phyloP scores from a whole-genome alignment of 2,329 filamentous ascomycete species.

The Fusarium sp. region DNA sequence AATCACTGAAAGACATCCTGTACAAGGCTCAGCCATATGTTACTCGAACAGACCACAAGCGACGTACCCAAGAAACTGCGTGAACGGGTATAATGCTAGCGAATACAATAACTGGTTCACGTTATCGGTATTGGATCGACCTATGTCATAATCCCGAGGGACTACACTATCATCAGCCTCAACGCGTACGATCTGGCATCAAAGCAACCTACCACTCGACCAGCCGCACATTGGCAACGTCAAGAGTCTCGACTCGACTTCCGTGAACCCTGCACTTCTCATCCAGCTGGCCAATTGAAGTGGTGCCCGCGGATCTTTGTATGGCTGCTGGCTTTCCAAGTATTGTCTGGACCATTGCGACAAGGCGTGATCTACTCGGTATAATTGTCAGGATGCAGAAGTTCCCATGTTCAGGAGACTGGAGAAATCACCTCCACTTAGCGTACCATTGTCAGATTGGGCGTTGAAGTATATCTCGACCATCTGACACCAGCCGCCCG shows the following conservation, averaged over 20 bases:
- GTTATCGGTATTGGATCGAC: constrained; percentile 62
- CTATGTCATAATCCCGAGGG: constrained; percentile 61
- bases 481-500: constrained; percentile 87
- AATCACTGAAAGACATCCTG: constrained; percentile 67
- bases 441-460: constrained; percentile 85
- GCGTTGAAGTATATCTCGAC: constrained; percentile 87
- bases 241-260: constrained; percentile 73
- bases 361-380: constrained; percentile 66
- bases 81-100: constrained; percentile 66
- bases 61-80: constrained; percentile 57
- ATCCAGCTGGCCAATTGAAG: constrained; percentile 68
- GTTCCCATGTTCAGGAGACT: background rate
- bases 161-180: constrained; percentile 48
- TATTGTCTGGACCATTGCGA: constrained; percentile 74
- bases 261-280: constrained; percentile 70
- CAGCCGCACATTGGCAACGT: constrained; percentile 75
- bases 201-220: constrained; percentile 64
- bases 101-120: constrained; percentile 64
- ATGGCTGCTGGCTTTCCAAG: constrained; percentile 66
- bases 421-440: constrained; percentile 65
- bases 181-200: background rate
- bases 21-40: background rate
- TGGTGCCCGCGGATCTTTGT: constrained; percentile 73
- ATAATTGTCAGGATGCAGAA: constrained; percentile 12
- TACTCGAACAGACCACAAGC: background rate